A percentile compares a stretch with the other conserved stretches of the same genome.
Evolutionary conservation across 148 eudicot genomes (phyloP).

Genomic region (Rhododendron ovatum): DNA sequence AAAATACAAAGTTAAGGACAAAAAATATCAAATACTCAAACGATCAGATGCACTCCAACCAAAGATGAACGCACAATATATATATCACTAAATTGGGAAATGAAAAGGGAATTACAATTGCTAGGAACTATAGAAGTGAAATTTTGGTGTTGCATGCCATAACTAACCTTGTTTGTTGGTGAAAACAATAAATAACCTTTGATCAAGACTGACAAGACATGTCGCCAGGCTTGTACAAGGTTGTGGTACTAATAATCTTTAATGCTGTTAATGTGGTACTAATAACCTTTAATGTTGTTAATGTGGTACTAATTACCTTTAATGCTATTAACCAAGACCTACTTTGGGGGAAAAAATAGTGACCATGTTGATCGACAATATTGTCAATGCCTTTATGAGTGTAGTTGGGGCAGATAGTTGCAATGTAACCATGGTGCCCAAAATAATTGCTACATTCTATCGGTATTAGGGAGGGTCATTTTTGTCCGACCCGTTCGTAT

Average conservation of each 20-base stretch:
- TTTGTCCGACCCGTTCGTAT: too few relatives aligned
- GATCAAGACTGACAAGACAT: background rate
- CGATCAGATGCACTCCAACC: too few relatives aligned
- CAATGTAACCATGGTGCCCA: background rate
- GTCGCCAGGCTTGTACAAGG: background rate
- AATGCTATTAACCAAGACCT: background rate
- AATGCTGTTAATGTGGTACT: too few relatives aligned
- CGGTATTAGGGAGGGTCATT: too few relatives aligned
- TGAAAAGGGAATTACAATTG: background rate
- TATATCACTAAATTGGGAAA: background rate
- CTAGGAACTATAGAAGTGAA: background rate
- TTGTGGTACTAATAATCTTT: background rate
- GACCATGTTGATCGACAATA: background rate
- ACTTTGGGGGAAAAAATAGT: background rate
- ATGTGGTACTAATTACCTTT: too few relatives aligned
- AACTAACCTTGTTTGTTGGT: background rate
- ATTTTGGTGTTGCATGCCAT: background rate
- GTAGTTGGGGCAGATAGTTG: background rate
- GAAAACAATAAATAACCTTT: background rate
- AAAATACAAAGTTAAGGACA: too few relatives aligned
- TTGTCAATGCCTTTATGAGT: background rate
- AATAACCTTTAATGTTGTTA: too few relatives aligned
- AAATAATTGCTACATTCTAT: too few relatives aligned
- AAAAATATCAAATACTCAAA: too few relatives aligned
- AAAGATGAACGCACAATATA: background rate